These are phyloP conservation scores for Pythium sp. DNA, from an alignment of 352 stramenopile species.

Conservation along the genomic window DNA sequence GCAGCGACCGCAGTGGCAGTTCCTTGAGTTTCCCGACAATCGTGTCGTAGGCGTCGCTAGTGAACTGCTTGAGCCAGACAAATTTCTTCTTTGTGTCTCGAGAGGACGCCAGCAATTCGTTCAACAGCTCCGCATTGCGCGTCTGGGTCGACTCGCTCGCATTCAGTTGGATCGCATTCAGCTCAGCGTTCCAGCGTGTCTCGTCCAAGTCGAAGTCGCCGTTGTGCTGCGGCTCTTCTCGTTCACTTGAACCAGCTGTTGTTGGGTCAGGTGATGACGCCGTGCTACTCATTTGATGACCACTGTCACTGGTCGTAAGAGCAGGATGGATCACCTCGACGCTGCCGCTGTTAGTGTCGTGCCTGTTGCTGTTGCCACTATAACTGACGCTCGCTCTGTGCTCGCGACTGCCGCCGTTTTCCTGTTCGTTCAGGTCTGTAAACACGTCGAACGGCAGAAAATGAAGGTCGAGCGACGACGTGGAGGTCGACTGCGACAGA, in stretches of 20 bases:
- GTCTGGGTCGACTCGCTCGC: conserved; percentile 19
- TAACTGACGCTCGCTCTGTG: neutral
- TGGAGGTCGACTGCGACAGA: conserved; percentile 17
- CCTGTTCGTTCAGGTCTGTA: conserved; percentile 4
- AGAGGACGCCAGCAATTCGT: conserved; percentile 29
- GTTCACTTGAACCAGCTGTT: neutral
- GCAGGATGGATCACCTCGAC: neutral
- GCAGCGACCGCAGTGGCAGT: conserved; percentile 17
- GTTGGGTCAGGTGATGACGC: neutral
- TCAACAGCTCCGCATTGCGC: conserved; percentile 12
- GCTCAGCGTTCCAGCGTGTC: conserved; percentile 14
- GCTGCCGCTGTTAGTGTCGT: neutral
- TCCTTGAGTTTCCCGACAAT: conserved; percentile 52
- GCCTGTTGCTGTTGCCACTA: neutral
- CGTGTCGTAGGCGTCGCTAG: conserved; percentile 65
- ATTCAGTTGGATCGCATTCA: conserved; percentile 22
- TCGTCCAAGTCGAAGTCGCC: conserved; percentile 21
- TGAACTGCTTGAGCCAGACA: conserved; percentile 63
- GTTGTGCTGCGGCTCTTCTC: neutral
- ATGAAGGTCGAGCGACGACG: conserved; percentile 19
- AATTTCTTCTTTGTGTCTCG: conserved; percentile 49
- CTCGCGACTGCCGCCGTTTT: neutral
- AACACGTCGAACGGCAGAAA: conserved; percentile 14
- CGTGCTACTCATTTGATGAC: neutral
- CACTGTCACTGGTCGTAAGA: neutral